phyloP scores from a whole-genome alignment of 257 asterid species.

The Coffea eugenioides region DNA sequence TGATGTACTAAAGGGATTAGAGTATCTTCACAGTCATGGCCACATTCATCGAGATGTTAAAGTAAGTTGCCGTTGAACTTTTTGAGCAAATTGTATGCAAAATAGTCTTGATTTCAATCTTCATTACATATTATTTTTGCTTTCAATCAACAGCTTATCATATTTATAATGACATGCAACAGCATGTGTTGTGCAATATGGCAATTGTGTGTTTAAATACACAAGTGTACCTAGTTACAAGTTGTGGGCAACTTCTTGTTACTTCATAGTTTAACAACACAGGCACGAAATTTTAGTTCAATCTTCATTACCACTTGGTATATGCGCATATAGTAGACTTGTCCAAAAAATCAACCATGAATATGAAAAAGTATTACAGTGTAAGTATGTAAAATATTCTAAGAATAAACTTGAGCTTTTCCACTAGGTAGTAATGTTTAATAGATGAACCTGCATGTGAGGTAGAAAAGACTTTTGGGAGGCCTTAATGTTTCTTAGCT shows the following conservation, averaged over 20 bases:
- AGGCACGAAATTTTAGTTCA: neutral
- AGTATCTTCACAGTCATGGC: constrained; percentile 95
- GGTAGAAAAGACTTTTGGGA: neutral
- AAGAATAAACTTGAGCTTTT: neutral
- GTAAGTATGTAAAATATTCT: neutral
- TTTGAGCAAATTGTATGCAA: neutral
- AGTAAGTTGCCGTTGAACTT: constrained; percentile 42
- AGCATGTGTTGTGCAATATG: no score
- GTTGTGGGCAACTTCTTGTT: neutral
- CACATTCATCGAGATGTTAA: constrained; percentile 97
- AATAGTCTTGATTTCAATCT: neutral
- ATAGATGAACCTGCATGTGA: neutral
- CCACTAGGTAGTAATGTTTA: neutral
- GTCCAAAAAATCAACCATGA: neutral
- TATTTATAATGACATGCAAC: no score
- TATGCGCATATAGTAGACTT: neutral
- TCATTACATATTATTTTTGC: neutral
- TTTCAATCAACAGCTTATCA: neutral
- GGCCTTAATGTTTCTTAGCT: neutral
- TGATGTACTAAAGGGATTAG: constrained; percentile 87
- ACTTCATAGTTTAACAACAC: neutral
- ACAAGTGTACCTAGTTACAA: neutral
- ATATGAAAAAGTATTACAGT: neutral
- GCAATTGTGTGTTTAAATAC: neutral
- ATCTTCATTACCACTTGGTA: neutral